Base-by-base conservation (phyloP, 768 basidiomycete genomes). In the Gymnopilus junonius region DNA sequence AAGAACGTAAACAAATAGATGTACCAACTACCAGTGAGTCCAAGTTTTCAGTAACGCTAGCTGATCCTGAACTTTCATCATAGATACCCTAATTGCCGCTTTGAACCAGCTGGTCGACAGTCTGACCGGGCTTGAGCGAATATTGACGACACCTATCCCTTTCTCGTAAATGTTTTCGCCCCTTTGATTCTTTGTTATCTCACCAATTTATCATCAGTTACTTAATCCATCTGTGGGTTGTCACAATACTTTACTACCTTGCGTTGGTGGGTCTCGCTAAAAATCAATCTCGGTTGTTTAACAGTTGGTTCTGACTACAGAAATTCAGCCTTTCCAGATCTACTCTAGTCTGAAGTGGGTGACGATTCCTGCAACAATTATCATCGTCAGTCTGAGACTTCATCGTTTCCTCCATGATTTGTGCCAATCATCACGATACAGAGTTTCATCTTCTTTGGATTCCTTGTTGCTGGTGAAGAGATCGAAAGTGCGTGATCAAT, bases 81-180 rank as follows among this genome's bases (percentile, higher is more conserved):
- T 63, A 89, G 87, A 79, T 66, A 71, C 71, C 12, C 76, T 91
- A 17, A 57, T 87, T 0, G 70, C 63, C 2, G 71, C 87, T 4
- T 71, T 91, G 8, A 84, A 80, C 66, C 79, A 82, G 62, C 80
- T 90, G 21, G 85, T 87, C 3, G 88, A 91, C 59, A 82, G 85
- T 29, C 75, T 92, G 51, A 90, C 89, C 11, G 87, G 87, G 4
- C 77, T 92, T 1, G 90, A 92, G 68, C 79, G 91, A 42, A 90
- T 91, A 64, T 79, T 92, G 4, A 91, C 89, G 0, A 90, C 89
- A 1, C 90, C 90, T 3, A 90, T 92, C 46, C 91, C 90, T 10
- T 91, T 89, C 75, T 91, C 89, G 84, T 90, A 66, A 42, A 83
- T 74, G 4, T 32, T 10, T 21, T 3, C 0, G 17, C 10, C 12